Evolutionary conservation across 2,329 filamentous ascomycete genomes (phyloP).

Genomic region (Alternaria hordeiaustralica): DNA sequence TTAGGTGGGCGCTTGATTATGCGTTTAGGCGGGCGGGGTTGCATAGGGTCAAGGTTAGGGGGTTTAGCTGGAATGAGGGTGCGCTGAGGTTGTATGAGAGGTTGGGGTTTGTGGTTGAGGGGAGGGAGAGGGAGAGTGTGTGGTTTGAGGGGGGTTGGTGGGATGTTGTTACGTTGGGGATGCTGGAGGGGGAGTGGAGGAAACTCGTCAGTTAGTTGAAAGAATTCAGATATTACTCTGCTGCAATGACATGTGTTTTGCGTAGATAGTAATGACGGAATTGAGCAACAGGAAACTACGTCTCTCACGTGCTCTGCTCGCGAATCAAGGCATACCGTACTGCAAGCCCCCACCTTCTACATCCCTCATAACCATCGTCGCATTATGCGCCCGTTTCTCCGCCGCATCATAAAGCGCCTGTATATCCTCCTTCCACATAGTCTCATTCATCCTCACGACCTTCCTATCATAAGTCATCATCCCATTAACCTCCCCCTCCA

Average conservation of each 20-base stretch:
- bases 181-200: conserved; percentile 41
- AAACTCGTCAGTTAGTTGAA: not conserved
- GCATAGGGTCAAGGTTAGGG: conserved; percentile 53
- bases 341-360: not conserved
- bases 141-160: conserved; percentile 54
- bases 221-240: too few relatives aligned
- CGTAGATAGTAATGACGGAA: not conserved
- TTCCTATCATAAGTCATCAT: conserved; percentile 73
- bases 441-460: conserved; percentile 61
- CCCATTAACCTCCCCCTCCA: conserved; percentile 77
- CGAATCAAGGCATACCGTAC: not conserved
- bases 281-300: not conserved
- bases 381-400: conserved; percentile 13
- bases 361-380: not conserved
- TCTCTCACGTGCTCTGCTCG: not conserved
- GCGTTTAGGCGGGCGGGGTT: conserved; percentile 54
- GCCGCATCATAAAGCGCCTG: conserved; percentile 63
- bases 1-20: conserved; percentile 57
- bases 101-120: conserved; percentile 56
- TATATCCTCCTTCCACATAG: conserved; percentile 68
- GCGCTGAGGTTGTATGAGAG: conserved; percentile 54
- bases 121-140: conserved; percentile 50
- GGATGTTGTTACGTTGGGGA: conserved; percentile 35
- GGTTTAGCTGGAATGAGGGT: conserved; percentile 53
- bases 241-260: too few relatives aligned